phyloP scores from a whole-genome alignment of 176 grass and related monocot species.

The Stipa capillata region DNA sequence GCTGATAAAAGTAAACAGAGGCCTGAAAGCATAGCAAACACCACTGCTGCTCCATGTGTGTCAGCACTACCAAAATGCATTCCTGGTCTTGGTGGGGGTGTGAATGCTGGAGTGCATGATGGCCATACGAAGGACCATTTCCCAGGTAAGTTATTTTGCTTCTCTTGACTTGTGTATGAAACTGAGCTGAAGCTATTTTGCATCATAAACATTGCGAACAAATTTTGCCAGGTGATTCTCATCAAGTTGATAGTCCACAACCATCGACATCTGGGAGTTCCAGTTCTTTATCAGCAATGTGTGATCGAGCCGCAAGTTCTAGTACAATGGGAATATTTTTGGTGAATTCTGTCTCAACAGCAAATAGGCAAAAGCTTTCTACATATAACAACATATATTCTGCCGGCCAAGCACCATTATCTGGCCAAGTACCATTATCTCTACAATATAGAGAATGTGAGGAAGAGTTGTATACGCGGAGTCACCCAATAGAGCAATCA shows the following conservation, averaged over 20 bases:
- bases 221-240: conserved; percentile 30
- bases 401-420: not conserved
- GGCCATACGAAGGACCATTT: conserved; percentile 25
- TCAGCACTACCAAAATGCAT: conserved; percentile 16
- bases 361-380: not conserved
- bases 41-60: conserved; percentile 1
- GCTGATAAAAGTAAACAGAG: not conserved
- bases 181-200: not conserved
- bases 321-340: conserved; percentile 1
- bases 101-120: conserved; percentile 9
- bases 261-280: conserved; percentile 29
- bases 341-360: not conserved
- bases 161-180: not conserved
- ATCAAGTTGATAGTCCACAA: conserved; percentile 31
- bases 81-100: conserved; percentile 1
- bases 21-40: conserved; percentile 23
- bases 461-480: not conserved
- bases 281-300: conserved; percentile 17
- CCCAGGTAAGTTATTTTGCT: conserved; percentile 15
- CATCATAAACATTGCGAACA: conserved; percentile 9
- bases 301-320: conserved; percentile 31
- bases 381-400: not conserved
- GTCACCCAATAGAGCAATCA: conserved; percentile 12
- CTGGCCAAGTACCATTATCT: not conserved
- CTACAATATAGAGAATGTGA: not conserved